Evolutionary conservation across 225 moss, liverwort and hornwort species (phyloP), one percentile per base, ranked within the genome.

Genomic region (Antitrichia curtipendula): DNA sequence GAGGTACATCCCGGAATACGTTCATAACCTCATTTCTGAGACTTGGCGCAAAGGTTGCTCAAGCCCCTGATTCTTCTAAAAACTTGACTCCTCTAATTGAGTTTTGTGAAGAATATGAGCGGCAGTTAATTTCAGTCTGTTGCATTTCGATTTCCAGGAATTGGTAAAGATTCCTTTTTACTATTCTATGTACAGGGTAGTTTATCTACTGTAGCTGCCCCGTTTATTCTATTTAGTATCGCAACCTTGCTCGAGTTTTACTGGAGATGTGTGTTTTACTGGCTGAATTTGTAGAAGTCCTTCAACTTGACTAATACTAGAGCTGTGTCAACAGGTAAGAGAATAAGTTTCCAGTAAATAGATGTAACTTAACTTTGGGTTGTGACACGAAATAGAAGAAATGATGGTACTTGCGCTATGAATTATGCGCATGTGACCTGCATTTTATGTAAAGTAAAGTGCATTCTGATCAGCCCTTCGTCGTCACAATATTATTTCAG

Each of bases 1-100:
- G 85, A 93, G 86, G 93, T 93, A 89, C n/a, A 32, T 62, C n/a
- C 38, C 29, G 24, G 74, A 28, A 47, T 62, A n/a, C 19, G 70
- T 47, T 58, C 27, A 66, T 34, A 66, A 64, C 70, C 53, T 78
- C 31, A 45, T 78, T 77, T 90, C 34, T 63, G 60, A 68, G 52
- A 82, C 34, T 82, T 49, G 43, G 45, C 61, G 66, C 47, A 83
- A 86, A 43, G 47, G 21, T 29, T 73, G 54, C 73, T 53, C 17
- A 54, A 72, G 43, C 58, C 45, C 32, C 80, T 88, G 73, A 71
- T 72, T 88, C 29, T 62, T 27, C 20, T 70, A 21, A 28, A 5
- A 43, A 21, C 45, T 27, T 17, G 57, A 66, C 17, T 76, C n/a
- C 76, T 60, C 27, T 56, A 38, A 23, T 75, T 64, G 19, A 64